Evolutionary conservation across 225 moss, liverwort and hornwort genomes (phyloP).

Genomic region (Pleurozium schreberi): DNA sequence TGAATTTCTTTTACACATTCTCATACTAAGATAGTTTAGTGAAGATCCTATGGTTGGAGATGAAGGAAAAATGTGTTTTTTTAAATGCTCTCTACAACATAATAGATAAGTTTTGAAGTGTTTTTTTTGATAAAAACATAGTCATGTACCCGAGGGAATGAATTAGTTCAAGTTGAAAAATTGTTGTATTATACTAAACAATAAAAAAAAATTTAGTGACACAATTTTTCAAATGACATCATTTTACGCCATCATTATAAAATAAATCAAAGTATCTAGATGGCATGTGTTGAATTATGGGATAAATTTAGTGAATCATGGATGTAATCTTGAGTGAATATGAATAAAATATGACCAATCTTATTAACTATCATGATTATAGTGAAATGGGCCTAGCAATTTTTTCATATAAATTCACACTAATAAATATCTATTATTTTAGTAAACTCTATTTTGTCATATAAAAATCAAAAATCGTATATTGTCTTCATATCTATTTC

Average conservation of each 20-base stretch:
- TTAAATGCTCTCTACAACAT: neutral
- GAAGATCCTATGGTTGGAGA: fast-evolving
- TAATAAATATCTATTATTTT: neutral
- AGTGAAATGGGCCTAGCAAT: neutral
- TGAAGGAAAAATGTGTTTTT: neutral
- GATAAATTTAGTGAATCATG: neutral
- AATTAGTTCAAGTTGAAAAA: neutral
- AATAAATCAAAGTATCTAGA: neutral
- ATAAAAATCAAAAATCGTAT: neutral
- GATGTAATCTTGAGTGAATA: neutral
- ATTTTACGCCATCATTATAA: neutral
- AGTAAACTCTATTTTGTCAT: neutral
- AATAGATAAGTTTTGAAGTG: neutral
- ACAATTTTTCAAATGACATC: neutral
- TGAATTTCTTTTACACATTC: neutral
- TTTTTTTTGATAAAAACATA: neutral
- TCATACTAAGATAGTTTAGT: neutral
- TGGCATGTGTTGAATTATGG: neutral
- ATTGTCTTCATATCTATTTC: neutral
- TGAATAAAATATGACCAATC: neutral
- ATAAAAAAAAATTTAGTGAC: neutral
- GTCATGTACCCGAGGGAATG: fast-evolving
- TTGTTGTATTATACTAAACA: neutral
- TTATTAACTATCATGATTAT: neutral
- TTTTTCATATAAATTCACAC: neutral